Percentiles rank a stretch among this genome's conserved stretches.
These are phyloP conservation scores for Huntiella bhutanensis DNA, from an alignment of 2,329 filamentous ascomycete genomes.

Conservation along the genomic window DNA sequence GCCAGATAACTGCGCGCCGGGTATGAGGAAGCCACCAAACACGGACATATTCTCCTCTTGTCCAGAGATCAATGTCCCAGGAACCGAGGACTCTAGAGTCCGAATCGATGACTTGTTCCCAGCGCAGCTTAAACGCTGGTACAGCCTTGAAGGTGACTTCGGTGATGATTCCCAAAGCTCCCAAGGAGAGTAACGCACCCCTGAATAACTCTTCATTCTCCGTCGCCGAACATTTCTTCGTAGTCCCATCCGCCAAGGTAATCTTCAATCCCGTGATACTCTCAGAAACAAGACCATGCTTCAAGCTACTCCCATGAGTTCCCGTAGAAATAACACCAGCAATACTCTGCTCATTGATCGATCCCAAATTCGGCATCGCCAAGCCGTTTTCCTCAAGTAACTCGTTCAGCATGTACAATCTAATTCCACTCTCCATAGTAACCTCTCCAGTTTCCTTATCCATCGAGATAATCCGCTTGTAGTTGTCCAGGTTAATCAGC, in stretches of 20 bases:
- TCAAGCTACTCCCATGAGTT: conserved; percentile 75
- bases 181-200: conserved; percentile 70
- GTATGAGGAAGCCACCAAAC: conserved; percentile 98
- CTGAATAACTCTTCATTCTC: conserved; percentile 66
- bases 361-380: conserved; percentile 80
- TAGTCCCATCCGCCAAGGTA: conserved; percentile 62
- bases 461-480: conserved; percentile 51
- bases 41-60: conserved; percentile 66
- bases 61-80: conserved; percentile 67
- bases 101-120: conserved; percentile 61
- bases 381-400: conserved; percentile 57
- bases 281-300: conserved; percentile 70
- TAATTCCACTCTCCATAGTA: conserved; percentile 73
- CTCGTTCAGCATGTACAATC: conserved; percentile 54
- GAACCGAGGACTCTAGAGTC: conserved; percentile 48
- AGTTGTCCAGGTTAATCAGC: conserved; percentile 84
- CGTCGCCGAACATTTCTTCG: conserved; percentile 48
- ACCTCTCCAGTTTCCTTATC: conserved; percentile 47
- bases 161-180: conserved; percentile 75
- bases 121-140: conserved; percentile 65
- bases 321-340: conserved; percentile 83
- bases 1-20: conserved; percentile 73
- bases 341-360: conserved; percentile 86
- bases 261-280: conserved; percentile 57
- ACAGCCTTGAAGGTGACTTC: conserved; percentile 74